Evolutionary conservation across 2,329 filamentous ascomycete species (phyloP), one percentile per base, ranked within the genome.

Genomic region (Nemania sp.): DNA sequence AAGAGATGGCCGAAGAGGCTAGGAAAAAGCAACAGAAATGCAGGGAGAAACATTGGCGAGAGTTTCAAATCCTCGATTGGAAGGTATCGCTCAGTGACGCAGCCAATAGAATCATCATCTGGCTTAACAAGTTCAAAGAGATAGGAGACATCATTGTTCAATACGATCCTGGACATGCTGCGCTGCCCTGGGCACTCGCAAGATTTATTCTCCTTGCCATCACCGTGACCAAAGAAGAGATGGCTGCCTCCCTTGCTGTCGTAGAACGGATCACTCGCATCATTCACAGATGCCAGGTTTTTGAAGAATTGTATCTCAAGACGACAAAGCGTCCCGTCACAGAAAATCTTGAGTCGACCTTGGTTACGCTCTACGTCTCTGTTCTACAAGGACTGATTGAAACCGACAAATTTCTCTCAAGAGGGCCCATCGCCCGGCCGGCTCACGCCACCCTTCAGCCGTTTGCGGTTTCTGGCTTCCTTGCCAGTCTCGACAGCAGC

Each of bases 121-220:
- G 49, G 54, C 17, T 56, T 1, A 56, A 49, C 39, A 52, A 56
- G 30, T 52, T 56, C 11, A 56, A 53, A n/a, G 54, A 48, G 26
- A 34, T 49, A 24, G 49, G 54, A n/a, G 49, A 56, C 14, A 49
- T 28, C 4, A 40, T 41, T 26, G 43, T 52, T n/a, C 54, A 52
- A 26, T 56, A 53, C 19, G 54, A 57, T 43, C 49, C 54, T 14
- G 22, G 22, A 7, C 54, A 57, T 33, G 54, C 54, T 37, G 49
- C 54, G 24, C 30, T 47, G 7, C 54, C 54, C 17, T 57, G 54
- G 54, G 54, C 54, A 14, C 34, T 9, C 28, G 54, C 9, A 6
- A 40, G 37, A 14, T 40, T 40, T 7, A n/a, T 40, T 2, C 37
- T 53, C 26, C 49, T 33, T 11, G 40, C 28, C 23, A 28, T 49